Conservation (phyloP, 768 basidiomycete genomes). For the Panellus pusillus region DNA sequence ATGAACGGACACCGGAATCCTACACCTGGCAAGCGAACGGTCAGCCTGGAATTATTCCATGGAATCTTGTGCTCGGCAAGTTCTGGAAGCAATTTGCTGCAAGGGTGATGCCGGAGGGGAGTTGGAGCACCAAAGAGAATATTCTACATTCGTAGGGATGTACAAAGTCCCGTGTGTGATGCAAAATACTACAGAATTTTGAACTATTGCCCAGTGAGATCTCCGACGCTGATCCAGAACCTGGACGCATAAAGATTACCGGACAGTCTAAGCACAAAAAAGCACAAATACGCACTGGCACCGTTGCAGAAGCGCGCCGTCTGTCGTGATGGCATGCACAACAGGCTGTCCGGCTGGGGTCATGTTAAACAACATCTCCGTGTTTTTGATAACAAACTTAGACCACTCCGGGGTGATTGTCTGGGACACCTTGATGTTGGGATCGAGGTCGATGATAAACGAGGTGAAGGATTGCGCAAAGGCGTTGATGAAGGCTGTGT, state of each 20-base stretch:
- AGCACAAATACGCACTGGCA: conserved; percentile 1
- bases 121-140: too few species aligned
- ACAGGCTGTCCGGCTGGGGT: conserved; percentile 3
- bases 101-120: too few species aligned
- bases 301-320: conserved; percentile 6
- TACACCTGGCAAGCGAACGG: too few species aligned
- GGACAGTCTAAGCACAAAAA: background rate
- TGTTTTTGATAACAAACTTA: background rate
- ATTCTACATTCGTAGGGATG: too few species aligned
- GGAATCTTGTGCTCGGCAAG: too few species aligned
- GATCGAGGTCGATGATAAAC: conserved; percentile 12
- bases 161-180: too few species aligned
- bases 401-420: conserved; percentile 17
- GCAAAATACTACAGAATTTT: too few species aligned
- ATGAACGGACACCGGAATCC: too few species aligned
- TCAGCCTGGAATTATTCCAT: too few species aligned
- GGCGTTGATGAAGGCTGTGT: conserved; percentile 12
- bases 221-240: conserved; percentile 19
- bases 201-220: conserved; percentile 13
- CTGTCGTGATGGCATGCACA: conserved; percentile 6
- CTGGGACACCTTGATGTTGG: conserved; percentile 12
- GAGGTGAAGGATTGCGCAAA: conserved; percentile 19
- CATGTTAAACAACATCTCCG: conserved; percentile 18
- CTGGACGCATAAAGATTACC: background rate
- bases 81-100: too few species aligned